These are phyloP conservation scores for Rubus parviflorus DNA, from an alignment of 306 rosid species.

Conservation along the genomic window DNA sequence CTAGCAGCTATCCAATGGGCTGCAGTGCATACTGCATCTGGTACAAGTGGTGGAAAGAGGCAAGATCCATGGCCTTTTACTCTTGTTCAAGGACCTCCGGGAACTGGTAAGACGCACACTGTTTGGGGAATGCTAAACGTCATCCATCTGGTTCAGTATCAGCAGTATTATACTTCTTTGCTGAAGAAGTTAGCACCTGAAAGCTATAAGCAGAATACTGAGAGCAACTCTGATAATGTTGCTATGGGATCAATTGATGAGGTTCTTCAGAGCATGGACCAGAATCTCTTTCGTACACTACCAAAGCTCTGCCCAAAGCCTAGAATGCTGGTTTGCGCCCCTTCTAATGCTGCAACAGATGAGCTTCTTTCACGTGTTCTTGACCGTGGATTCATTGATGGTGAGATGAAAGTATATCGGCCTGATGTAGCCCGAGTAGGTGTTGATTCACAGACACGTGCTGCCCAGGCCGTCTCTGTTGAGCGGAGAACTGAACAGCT, in stretches of 20 bases:
- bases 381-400: constrained; percentile 96
- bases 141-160: constrained; percentile 97
- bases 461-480: constrained; percentile 99
- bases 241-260: constrained; percentile 87
- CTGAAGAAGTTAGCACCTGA: constrained; percentile 97
- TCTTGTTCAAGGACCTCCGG: constrained; percentile 99
- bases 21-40: constrained; percentile 97
- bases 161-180: constrained; percentile 93
- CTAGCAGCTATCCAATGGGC: constrained; percentile 98
- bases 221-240: constrained; percentile 64
- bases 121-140: constrained; percentile 99
- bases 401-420: constrained; percentile 97
- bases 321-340: constrained; percentile 98
- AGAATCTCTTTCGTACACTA: constrained; percentile 86
- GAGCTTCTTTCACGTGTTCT: constrained; percentile 99
- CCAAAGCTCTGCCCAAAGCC: constrained; percentile 97
- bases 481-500: constrained; percentile 99
- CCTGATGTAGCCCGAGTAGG: constrained; percentile 99
- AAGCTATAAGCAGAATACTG: constrained; percentile 92
- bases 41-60: constrained; percentile 88
- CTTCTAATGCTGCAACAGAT: constrained; percentile 98
- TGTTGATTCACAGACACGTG: constrained; percentile 98
- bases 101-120: constrained; percentile 98
- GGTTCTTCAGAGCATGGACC: constrained; percentile 98
- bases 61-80: constrained; percentile 99